Conservation (phyloP, 2,329 filamentous ascomycete species). For the Fusarium acutatum region DNA sequence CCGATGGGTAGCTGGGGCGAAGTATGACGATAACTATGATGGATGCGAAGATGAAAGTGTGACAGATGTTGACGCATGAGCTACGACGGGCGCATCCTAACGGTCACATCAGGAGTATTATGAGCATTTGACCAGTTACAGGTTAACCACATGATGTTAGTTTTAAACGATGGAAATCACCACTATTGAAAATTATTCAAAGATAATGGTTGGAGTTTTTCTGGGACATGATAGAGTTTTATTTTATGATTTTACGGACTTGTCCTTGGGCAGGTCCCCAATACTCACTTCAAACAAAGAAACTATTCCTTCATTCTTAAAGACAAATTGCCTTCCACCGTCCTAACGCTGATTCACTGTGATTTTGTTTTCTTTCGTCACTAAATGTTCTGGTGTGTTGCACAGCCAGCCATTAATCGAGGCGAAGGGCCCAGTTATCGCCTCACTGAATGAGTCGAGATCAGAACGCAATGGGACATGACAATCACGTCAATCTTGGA, state of each 20-base stretch:
- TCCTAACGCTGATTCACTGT: neutral
- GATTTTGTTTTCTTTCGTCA: neutral
- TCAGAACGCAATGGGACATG: neutral
- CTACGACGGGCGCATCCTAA: conserved; percentile 9
- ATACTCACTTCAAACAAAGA: neutral
- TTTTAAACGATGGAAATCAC: conserved; percentile 28
- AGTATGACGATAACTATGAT: conserved; percentile 53
- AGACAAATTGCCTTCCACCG: neutral
- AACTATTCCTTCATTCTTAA: neutral
- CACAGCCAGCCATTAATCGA: conserved; percentile 23
- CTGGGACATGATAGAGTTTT: conserved; percentile 24
- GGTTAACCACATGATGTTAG: conserved; percentile 7
- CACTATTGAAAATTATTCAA: conserved; percentile 18
- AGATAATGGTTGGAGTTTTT: conserved; percentile 28
- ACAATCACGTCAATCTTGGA: conserved; percentile 21
- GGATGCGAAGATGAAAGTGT: conserved; percentile 11
- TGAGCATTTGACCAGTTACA: conserved; percentile 5
- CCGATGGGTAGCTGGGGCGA: conserved; percentile 84
- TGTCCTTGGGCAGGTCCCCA: conserved; percentile 4
- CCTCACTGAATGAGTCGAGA: conserved; percentile 30
- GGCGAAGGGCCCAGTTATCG: conserved; percentile 23
- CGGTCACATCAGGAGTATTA: conserved; percentile 20
- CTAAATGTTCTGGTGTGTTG: neutral
- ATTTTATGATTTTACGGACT: neutral
- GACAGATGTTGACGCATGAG: conserved; percentile 5